Evolutionary conservation across 495 filamentous ascomycete species (phyloP), one percentile per base, ranked within the genome.

Genomic region (Aspergillus nanangensis): DNA sequence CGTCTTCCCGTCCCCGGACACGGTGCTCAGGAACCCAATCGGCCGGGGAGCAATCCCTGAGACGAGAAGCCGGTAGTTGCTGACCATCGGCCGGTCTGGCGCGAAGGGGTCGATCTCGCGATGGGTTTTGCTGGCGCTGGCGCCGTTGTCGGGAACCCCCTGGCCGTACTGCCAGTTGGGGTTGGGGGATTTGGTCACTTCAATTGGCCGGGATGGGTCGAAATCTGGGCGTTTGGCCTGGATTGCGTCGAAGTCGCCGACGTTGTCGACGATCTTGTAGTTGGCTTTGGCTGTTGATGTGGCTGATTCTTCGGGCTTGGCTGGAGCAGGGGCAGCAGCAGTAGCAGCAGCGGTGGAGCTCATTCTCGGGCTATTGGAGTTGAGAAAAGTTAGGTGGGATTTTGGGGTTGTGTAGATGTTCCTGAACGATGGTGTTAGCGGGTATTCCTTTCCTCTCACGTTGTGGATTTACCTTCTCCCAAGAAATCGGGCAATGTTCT

Each of bases 61-160:
- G 62, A 95, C 92, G 4, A 95, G 75, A 0, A 95, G 80, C 56
- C 93, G 93, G 73, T 96, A 96, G 67, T 96, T 95, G 61, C 77
- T 79, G 1, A 75, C 66, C 0, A 79, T 63, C 0, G 80, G 80
- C 1, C 90, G 72, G 37, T 78, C 80, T 7, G 77, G 57, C 19
- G 72, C 78, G 55, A 90, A 88, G 3, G 90, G 90, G 65, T 95
- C 83, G 52, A 96, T 91, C 47, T 81, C 69, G 34, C 86, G 61
- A 56, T 92, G 88, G 15, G 69, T 61, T 48, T 75, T 65, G 11
- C 68, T 61, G 31, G 75, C 62, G 35, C 61, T 62, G 45, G 63
- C 63, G 8, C 68, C 71, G 19, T 63, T 58, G 46, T 81, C 66
- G 55, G 84, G 87, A 15, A 81, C 79, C 42, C 90, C 89, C 10